Base-by-base conservation (phyloP, 1,284 basidiomycete genomes). In the Pyrrhoderma noxium region DNA sequence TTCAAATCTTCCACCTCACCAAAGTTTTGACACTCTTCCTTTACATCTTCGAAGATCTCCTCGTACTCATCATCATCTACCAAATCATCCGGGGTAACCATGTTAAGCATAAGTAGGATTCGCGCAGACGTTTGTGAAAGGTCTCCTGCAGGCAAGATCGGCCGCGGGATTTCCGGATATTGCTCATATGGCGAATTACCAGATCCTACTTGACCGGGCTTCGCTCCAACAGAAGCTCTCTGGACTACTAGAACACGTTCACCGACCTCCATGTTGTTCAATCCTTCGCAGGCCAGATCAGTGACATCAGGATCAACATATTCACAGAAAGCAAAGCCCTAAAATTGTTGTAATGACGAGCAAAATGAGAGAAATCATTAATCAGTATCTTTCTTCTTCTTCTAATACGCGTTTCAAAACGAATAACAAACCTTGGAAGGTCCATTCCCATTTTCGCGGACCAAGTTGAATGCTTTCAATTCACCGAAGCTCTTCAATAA, bases 281-380 rank as follows among this genome's bases (percentile, higher is more conserved):
- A 77, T 56, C 93, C 92, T 67, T 93, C 88, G 63, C 95, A 97
- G 35, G 96, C 96, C 57, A 97, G 82, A 58, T 99, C 94, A 45
- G 96, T 99, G 52, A 94, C 83, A 31, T 68, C 70, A 9, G 83
- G 72, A 65, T 99, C 96, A 52, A 89, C 85, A 67, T 98, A 99
- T 76, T 99, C 96, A 72, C 93, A 96, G 74, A 98, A 99, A 0
- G 96, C 96, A 67, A 97, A 99, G 57, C 96, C 96, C 89, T 94
- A 19, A 37, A 41, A 27, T 18, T 45, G 25, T 47, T 50, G 31
- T 31, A n/a, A 43, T 51, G n/a, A 38, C n/a, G 27, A 37, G 23
- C 8, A 21, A 21, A 9, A 27, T 35, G 14, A 35, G 16, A 13
- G 25, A 45, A 25, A n/a, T n/a, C n/a, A n/a, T n/a, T n/a, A n/a